These are phyloP conservation scores for Macrolepiota fuliginosa DNA, from an alignment of 768 basidiomycete genomes.

Conservation along the genomic window DNA sequence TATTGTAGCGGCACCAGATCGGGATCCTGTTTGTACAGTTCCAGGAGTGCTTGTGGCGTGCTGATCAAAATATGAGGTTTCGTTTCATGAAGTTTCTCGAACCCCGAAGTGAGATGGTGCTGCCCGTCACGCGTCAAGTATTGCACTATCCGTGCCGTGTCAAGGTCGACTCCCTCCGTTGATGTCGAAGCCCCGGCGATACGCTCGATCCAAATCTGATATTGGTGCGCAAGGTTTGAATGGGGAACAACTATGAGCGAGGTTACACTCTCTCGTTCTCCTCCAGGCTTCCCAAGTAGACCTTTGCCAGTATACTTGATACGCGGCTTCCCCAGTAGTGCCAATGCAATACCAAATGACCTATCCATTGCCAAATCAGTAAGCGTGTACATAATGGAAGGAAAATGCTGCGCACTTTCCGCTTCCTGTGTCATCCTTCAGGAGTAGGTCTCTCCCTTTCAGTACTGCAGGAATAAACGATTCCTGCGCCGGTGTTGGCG, in stretches of 20 bases:
- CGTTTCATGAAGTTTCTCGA: constrained; percentile 33
- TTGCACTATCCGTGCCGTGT: constrained; percentile 39
- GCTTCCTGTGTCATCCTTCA: constrained; percentile 72
- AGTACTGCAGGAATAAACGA: constrained; percentile 62
- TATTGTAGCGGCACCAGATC: constrained; percentile 41
- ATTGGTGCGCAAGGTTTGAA: constrained; percentile 67
- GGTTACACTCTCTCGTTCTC: constrained; percentile 34
- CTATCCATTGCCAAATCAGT: constrained; percentile 29
- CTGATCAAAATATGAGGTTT: constrained; percentile 69
- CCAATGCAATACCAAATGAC: constrained; percentile 70
- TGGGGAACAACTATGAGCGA: constrained; percentile 71
- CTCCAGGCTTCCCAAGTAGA: constrained; percentile 17
- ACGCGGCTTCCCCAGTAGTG: constrained; percentile 58
- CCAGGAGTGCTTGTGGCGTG: constrained; percentile 68
- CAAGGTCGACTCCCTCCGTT: constrained; percentile 27
- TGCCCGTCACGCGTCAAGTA: constrained; percentile 57
- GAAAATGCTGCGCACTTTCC: constrained; percentile 59
- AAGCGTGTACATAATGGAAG: not conserved
- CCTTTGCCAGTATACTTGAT: constrained; percentile 20
- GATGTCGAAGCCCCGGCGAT: constrained; percentile 34
- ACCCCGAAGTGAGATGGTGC: constrained; percentile 36
- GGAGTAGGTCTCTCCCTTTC: constrained; percentile 53
- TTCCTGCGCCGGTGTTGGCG: constrained; percentile 59
- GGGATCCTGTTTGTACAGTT: constrained; percentile 45
- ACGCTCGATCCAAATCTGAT: constrained; percentile 60